A percentile compares a stretch with the other conserved stretches of the same genome.
These are phyloP conservation scores for Sarocladium brachiariae DNA, from an alignment of 2,329 filamentous ascomycete species.

Conservation along the genomic window DNA sequence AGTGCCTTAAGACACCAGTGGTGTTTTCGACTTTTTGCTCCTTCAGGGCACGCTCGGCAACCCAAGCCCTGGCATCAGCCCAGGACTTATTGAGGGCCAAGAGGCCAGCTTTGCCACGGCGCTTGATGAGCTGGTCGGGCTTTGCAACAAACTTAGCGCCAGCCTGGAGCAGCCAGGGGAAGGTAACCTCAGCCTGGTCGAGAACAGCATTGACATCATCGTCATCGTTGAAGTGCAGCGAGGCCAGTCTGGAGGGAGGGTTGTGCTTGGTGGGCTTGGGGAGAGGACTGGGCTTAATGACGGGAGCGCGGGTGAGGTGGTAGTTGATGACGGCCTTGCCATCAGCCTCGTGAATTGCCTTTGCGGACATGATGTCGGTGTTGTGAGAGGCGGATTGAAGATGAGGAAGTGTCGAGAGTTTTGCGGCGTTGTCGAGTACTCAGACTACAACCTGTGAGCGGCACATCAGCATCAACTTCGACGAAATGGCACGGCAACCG, in stretches of 20 bases:
- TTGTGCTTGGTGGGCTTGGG: slow-evolving; percentile 82
- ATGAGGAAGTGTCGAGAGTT: background rate
- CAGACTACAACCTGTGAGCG: background rate
- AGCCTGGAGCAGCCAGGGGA: slow-evolving; percentile 83
- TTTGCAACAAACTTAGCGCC: slow-evolving; percentile 95
- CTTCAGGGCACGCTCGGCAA: slow-evolving; percentile 88
- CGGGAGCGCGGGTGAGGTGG: slow-evolving; percentile 93
- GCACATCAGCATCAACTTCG: background rate
- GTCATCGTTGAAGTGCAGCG: slow-evolving; percentile 88
- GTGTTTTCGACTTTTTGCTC: slow-evolving; percentile 87
- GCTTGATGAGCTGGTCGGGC: slow-evolving; percentile 99
- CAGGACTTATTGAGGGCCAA: slow-evolving; percentile 96
- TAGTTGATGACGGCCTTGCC: slow-evolving; percentile 99
- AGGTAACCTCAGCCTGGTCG: slow-evolving; percentile 91
- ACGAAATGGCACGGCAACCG: slow-evolving; percentile 1
- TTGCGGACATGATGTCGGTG: slow-evolving; percentile 47
- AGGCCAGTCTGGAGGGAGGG: slow-evolving; percentile 81
- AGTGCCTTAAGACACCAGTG: slow-evolving; percentile 82
- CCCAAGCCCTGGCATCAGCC: slow-evolving; percentile 89
- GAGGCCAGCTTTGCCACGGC: slow-evolving; percentile 97
- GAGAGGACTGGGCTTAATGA: slow-evolving; percentile 97
- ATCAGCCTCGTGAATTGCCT: slow-evolving; percentile 97
- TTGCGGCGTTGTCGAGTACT: background rate
- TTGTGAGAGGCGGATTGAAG: slow-evolving; percentile 18
- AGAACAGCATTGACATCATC: slow-evolving; percentile 76